Conservation (phyloP, 352 stramenopile species). For the Pythium grandisporangium region DNA sequence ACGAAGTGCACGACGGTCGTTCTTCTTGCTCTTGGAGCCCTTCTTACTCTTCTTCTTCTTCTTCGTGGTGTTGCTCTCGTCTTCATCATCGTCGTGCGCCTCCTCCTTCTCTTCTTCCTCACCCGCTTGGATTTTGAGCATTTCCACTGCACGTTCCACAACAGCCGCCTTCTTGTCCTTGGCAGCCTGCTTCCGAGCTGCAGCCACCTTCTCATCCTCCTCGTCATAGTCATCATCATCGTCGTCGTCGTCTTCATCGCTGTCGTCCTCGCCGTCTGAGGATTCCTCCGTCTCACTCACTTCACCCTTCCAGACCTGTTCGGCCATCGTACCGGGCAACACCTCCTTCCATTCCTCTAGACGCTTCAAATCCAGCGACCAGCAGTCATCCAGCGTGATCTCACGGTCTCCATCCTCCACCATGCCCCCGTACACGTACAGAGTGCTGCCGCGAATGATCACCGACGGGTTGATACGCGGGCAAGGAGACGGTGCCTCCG, state of each 20-base stretch:
- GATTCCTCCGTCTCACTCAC: slow-evolving; percentile 83
- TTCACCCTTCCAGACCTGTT: slow-evolving; percentile 88
- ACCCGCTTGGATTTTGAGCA: slow-evolving; percentile 35
- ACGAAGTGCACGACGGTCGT: slow-evolving; percentile 53
- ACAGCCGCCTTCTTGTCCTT: slow-evolving; percentile 6
- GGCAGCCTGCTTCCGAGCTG: slow-evolving; percentile 13
- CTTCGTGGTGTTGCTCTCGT: slow-evolving; percentile 13
- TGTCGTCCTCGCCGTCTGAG: slow-evolving; percentile 70
- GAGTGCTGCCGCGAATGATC: slow-evolving; percentile 81
- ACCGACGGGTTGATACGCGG: slow-evolving; percentile 83
- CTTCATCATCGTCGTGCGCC: slow-evolving; percentile 13
- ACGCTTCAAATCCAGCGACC: slow-evolving; percentile 91
- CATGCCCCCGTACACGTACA: slow-evolving; percentile 93
- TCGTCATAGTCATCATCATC: slow-evolving; percentile 44
- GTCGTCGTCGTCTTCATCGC: slow-evolving; percentile 44
- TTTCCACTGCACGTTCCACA: slow-evolving; percentile 41
- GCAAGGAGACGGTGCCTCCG: slow-evolving; percentile 34
- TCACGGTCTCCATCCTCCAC: slow-evolving; percentile 92
- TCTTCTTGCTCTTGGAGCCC: slow-evolving; percentile 49
- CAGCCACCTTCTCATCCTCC: slow-evolving; percentile 10
- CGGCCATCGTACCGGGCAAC: slow-evolving; percentile 88
- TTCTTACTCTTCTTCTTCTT: slow-evolving; percentile 63
- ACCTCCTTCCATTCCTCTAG: slow-evolving; percentile 91
- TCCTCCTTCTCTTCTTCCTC: slow-evolving; percentile 16
- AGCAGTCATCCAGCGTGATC: slow-evolving; percentile 95